These are phyloP conservation scores for Phytopythium helicoides DNA, from an alignment of 352 stramenopile species.

Conservation along the genomic window DNA sequence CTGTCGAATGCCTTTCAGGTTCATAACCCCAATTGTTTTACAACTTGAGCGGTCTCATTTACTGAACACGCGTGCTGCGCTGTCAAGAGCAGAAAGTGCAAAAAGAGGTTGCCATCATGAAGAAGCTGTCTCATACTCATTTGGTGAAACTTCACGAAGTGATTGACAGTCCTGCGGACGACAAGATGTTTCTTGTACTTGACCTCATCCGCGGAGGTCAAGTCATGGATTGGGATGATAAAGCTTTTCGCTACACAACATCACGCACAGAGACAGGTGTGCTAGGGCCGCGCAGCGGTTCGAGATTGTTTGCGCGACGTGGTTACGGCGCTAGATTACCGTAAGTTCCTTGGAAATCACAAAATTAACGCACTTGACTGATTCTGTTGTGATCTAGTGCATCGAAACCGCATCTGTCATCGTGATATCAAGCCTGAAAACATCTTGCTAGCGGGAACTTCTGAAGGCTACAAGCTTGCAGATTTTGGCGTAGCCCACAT, in stretches of 20 bases:
- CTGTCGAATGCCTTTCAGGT: slow-evolving; percentile 71
- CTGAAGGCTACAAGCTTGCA: slow-evolving; percentile 60
- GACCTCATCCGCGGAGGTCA: slow-evolving; percentile 81
- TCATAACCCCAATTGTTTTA: too few relatives aligned
- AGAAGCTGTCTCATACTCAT: slow-evolving; percentile 70
- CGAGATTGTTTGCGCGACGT: slow-evolving; percentile 71
- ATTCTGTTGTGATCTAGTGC: slow-evolving; percentile 32
- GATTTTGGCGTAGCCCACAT: slow-evolving; percentile 83
- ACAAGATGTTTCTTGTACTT: slow-evolving; percentile 81
- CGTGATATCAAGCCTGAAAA: slow-evolving; percentile 86
- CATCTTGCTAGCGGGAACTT: slow-evolving; percentile 53
- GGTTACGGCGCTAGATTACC: slow-evolving; percentile 72
- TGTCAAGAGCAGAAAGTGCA: slow-evolving; percentile 57
- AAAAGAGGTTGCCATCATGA: slow-evolving; percentile 83
- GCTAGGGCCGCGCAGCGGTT: slow-evolving; percentile 32
- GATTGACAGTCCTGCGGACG: slow-evolving; percentile 73
- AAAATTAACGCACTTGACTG: not conserved
- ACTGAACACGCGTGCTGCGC: too few relatives aligned
- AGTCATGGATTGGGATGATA: slow-evolving; percentile 85
- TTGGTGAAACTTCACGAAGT: slow-evolving; percentile 74
- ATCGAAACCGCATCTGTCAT: slow-evolving; percentile 80
- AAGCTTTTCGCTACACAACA: slow-evolving; percentile 55
- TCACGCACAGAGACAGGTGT: slow-evolving; percentile 21
- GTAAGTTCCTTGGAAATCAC: slow-evolving; percentile 24
- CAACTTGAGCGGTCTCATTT: too few relatives aligned